Conservation (phyloP, 331 rosid species). For the Spiraea crenata region DNA sequence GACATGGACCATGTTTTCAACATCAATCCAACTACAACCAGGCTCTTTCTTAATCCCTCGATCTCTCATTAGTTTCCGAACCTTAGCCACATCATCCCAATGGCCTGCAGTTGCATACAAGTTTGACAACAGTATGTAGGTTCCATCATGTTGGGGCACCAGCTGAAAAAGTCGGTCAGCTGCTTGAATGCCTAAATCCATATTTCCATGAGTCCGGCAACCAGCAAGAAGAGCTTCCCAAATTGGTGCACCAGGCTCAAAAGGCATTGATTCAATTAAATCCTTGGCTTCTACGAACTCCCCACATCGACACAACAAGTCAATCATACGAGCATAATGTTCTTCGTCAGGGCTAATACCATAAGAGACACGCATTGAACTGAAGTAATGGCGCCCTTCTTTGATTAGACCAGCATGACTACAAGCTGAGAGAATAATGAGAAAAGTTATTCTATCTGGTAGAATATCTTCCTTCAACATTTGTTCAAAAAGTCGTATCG, state of each 20-base stretch:
- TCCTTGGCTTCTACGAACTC: slow-evolving; percentile 15
- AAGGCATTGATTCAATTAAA: slow-evolving; percentile 15
- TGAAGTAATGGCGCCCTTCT: slow-evolving; percentile 15
- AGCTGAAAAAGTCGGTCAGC: slow-evolving; percentile 19
- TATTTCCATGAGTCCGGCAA: slow-evolving; percentile 18
- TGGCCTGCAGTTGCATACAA: slow-evolving; percentile 8
- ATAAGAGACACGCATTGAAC: slow-evolving; percentile 4
- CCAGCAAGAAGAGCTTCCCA: slow-evolving; percentile 22
- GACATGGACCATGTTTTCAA: slow-evolving; percentile 22
- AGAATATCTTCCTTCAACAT: slow-evolving; percentile 19
- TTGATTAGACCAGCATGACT: slow-evolving; percentile 24
- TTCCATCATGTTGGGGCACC: slow-evolving; percentile 22
- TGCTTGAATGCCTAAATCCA: slow-evolving; percentile 20
- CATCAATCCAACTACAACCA: slow-evolving; percentile 22
- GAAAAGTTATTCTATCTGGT: slow-evolving; percentile 22
- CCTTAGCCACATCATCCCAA: slow-evolving; percentile 13
- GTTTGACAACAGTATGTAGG: slow-evolving; percentile 13
- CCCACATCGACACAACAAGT: slow-evolving; percentile 20
- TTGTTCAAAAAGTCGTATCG: neutral
- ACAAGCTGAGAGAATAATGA: slow-evolving; percentile 22
- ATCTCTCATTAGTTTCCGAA: slow-evolving; percentile 16
- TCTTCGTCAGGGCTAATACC: slow-evolving; percentile 17
- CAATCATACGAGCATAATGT: slow-evolving; percentile 23
- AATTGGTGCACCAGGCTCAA: slow-evolving; percentile 9
- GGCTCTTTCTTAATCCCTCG: slow-evolving; percentile 21